Base-by-base conservation (phyloP, 768 basidiomycete species). In the Coprinellus micaceus region DNA sequence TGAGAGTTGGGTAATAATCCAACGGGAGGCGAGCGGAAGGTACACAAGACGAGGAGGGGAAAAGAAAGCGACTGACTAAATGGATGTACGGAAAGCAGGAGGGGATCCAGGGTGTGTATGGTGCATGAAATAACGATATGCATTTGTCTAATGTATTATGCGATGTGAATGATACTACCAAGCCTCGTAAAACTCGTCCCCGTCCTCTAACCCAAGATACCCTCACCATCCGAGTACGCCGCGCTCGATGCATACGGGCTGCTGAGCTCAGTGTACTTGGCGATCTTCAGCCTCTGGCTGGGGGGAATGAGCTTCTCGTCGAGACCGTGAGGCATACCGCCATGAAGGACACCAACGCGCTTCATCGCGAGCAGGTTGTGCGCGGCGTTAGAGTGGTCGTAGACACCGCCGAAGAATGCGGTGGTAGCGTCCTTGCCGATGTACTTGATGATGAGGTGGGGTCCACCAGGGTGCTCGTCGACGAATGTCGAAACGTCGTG, bases 351-450 rank as follows among this genome's bases (percentile, higher is more conserved):
- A 59, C 82, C 84, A 56, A 86, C 84, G 30, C 84, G 80, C 72
- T 84, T 83, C 82, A 84, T 83, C 2, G 83, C 80, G 19, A 86
- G 75, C 29, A 86, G 68, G 64, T 93, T 92, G 69, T 93, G 89
- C 5, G 91, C 89, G 44, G 90, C 89, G 66, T 93, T 93, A 28
- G 88, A 91, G 65, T 93, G 91, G 61, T 90, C 89, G 65, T 92
- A 92, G 0, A 94, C 87, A 57, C 89, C 91, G 59, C 94, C 94
- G 64, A 96, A 94, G 80, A 96, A 97, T 5, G 94, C 93, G 0
- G 91, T 91, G 2, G 93, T 93, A 2, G 90, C 94, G 64, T 96
- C 94, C 68, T 84, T 90, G 55, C 94, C 94, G 63, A 94, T 89
- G 69, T 88, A 81, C 70, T 90, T 89, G 62, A 84, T 82, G 57